Conservation (phyloP, 176 grass and related monocot genomes). For the Pontederia paniculata region DNA sequence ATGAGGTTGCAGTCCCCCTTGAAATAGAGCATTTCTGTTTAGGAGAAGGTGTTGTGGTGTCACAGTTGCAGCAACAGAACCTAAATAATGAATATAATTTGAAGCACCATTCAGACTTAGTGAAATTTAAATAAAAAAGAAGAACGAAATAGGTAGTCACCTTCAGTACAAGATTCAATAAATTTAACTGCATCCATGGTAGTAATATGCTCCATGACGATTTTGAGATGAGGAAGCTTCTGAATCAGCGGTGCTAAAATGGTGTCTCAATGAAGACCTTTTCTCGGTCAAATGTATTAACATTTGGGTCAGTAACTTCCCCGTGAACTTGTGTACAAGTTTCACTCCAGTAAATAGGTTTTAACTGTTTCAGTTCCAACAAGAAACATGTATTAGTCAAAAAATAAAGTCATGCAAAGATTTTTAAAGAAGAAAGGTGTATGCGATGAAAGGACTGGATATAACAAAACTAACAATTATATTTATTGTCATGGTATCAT, state of each 20-base stretch:
- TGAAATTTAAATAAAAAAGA: too few relatives aligned
- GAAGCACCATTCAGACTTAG: too few relatives aligned
- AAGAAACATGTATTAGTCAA: too few relatives aligned
- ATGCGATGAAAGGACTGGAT: too few relatives aligned
- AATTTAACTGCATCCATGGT: too few relatives aligned
- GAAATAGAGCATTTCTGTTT: slow-evolving; percentile 89
- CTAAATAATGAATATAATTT: slow-evolving; percentile 22
- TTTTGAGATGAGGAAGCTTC: slow-evolving; percentile 2
- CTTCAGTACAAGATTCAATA: too few relatives aligned
- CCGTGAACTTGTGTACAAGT: slow-evolving; percentile 54
- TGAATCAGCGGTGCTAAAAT: slow-evolving; percentile 59
- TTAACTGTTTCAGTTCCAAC: not conserved
- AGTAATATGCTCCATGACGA: slow-evolving; percentile 12
- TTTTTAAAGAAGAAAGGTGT: too few relatives aligned
- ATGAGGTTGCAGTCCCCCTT: slow-evolving; percentile 90
- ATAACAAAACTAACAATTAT: too few relatives aligned
- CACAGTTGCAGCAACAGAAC: slow-evolving; percentile 77
- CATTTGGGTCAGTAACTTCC: slow-evolving; percentile 77
- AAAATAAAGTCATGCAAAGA: too few relatives aligned
- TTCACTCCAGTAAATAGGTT: not conserved
- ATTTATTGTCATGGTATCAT: too few relatives aligned
- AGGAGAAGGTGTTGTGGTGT: slow-evolving; percentile 90
- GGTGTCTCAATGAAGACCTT: slow-evolving; percentile 75
- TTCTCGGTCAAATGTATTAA: slow-evolving; percentile 93
- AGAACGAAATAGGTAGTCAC: too few relatives aligned